Base-by-base conservation (phyloP, 306 rosid species). In the Glycine tomentella region DNA sequence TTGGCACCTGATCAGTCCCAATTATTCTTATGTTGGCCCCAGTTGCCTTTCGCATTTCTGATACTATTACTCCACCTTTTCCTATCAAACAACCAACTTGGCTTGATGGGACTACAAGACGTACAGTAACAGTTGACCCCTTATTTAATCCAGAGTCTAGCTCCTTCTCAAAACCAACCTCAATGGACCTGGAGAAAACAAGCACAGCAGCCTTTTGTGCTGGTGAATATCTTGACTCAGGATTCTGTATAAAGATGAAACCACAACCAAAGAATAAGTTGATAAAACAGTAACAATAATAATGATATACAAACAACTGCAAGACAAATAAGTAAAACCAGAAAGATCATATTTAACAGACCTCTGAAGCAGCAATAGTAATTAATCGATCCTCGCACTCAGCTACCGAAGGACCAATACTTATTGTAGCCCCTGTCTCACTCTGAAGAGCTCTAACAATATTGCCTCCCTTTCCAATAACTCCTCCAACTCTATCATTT, bases 71-170 rank as follows among this genome's bases (percentile, higher is more conserved):
- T 70, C 99, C 99, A 46, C 99, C 98, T 87, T 92, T 95, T 85
- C 99, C 99, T 85, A 95, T 73, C 84, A 95, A 85, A 84, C 99
- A 95, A 80, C 99, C 99, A 84, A 93, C 98, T 84, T 93, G 99
- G 88, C 84, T 90, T 74, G 93, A 71, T 31, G 98, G 86, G 77
- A 93, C 94, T 17, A 89, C 89, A 78, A 95, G 93, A 53, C 94
- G 86, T 44, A 96, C 98, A 34, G 83, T 83, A 65, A 84, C 86
- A 76, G 91, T 55, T 67, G 91, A 86, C 51, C 97, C 94, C 82
- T 81, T 89, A 78, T 76, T 90, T 75, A 84, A 79, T 86, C 84
- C 86, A 6, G 82, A 72, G 62, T 89, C 94, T 87, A 75, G 85
- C 74, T 92, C 93, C 77, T 88, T 95, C 85, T 91, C 97, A 57